Base-by-base conservation (phyloP, 306 rosid species). In the Ochetophila trinervis region DNA sequence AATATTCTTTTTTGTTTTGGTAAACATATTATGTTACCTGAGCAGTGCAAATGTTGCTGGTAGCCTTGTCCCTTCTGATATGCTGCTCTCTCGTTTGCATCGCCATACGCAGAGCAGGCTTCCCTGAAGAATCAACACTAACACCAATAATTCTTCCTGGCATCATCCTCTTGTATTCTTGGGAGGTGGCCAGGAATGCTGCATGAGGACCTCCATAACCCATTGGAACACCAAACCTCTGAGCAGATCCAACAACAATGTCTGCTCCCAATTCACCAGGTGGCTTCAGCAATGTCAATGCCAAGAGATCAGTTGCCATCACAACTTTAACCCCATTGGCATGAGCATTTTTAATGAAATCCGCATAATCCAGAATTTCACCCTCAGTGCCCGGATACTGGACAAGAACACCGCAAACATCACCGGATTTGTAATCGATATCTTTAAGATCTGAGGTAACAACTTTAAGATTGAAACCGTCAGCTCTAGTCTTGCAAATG, bases 171-270 rank as follows among this genome's bases (percentile, higher is more conserved):
- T 94, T 94, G 76, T 94, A 94, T 76, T 94, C 99, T 74, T 88
- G 96, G 8, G 99, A 94, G n/a, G 99, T 94, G 32, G 99, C 99
- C 75, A 94, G 44, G 67, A 94, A 94, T 18, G 96, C 97, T 0
- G 99, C 99, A 85, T 94, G 99, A 70, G 99, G 99, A 57, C 99
- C 99, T 60, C 99, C 99, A 79, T 94, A 94, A 42, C 99, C 99
- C 99, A 94, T 94, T 0, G 99, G 99, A 66, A 94, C 99, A 16
- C 99, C 99, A 35, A 94, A 94, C 76, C 99, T 76, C 71, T 94
- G 99, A 16, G 97, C 96, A 2, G 99, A 88, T 8, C 99, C 99
- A 66, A 94, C 99, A 62, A 94, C 99, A 54, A 94, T 94, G 80
- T 94, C 99, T 0, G 92, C 99, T 51, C 99, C 99, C 0, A 90